phyloP scores from a whole-genome alignment of 306 rosid species.

The Sphenostylis stenocarpa region DNA sequence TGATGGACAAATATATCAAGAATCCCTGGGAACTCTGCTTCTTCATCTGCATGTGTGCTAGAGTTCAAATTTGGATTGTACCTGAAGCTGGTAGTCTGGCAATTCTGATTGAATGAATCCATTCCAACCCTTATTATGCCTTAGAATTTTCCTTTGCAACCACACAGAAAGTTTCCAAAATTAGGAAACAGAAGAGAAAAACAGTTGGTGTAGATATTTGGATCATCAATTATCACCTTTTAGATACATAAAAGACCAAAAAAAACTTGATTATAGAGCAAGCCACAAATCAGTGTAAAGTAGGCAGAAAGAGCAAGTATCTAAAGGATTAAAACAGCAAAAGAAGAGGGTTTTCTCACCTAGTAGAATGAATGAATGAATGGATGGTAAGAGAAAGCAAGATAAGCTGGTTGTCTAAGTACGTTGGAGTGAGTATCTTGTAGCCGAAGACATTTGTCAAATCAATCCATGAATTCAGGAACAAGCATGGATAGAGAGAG shows the following conservation, averaged over 20 bases:
- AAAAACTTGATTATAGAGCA: background rate
- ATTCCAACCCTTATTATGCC: conserved; percentile 30
- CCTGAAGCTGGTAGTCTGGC: conserved; percentile 46
- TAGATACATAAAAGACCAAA: background rate
- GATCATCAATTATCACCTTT: conserved; percentile 13
- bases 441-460: conserved; percentile 15
- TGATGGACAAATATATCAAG: conserved; percentile 80
- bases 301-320: background rate
- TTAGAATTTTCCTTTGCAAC: background rate
- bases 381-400: background rate
- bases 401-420: background rate
- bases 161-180: conserved; percentile 20
- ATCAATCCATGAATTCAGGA: conserved; percentile 34
- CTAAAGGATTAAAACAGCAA: background rate
- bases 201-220: conserved; percentile 9
- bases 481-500: conserved; percentile 32
- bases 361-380: conserved; percentile 5
- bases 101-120: conserved; percentile 64
- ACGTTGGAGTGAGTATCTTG: background rate
- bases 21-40: conserved; percentile 51
- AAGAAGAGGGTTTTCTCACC: conserved; percentile 13
- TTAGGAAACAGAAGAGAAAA: conserved; percentile 19
- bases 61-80: conserved; percentile 52
- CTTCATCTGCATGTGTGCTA: conserved; percentile 32
- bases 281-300: background rate